These are phyloP conservation scores for Xerocomellus intermedius DNA, from an alignment of 768 basidiomycete species.

Conservation along the genomic window DNA sequence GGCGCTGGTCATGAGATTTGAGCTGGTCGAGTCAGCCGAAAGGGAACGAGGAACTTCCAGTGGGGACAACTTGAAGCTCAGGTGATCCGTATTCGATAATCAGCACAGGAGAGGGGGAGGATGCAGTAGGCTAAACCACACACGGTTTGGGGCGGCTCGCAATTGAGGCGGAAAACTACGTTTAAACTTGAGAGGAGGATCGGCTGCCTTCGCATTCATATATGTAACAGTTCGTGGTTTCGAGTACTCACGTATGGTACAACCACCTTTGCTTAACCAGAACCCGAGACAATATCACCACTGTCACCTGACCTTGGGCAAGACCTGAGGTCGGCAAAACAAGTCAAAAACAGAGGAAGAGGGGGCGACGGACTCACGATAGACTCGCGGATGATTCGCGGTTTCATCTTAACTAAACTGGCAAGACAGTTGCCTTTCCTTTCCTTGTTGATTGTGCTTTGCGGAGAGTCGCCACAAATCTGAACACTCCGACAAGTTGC, in stretches of 20 bases:
- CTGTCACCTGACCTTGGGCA: too few species aligned
- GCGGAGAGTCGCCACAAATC: not conserved
- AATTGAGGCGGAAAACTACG: too few species aligned
- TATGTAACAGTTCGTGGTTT: too few species aligned
- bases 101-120: too few species aligned
- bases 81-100: not conserved
- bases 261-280: too few species aligned
- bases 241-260: too few species aligned
- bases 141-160: too few species aligned
- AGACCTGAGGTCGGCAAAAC: not conserved
- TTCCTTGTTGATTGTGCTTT: not conserved
- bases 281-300: too few species aligned
- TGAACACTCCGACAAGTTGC: not conserved
- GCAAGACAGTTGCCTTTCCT: not conserved
- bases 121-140: too few species aligned
- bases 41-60: not conserved
- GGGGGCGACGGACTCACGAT: not conserved
- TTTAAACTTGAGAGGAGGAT: too few species aligned
- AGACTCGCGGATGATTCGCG: not conserved
- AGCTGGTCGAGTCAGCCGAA: not conserved
- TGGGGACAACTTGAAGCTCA: not conserved
- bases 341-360: not conserved
- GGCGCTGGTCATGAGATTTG: too few species aligned
- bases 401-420: not conserved
- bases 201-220: too few species aligned